Evolutionary conservation across 495 filamentous ascomycete genomes (phyloP), one percentile per base, ranked within the genome.

Genomic region (Penicillium egyptiacum): DNA sequence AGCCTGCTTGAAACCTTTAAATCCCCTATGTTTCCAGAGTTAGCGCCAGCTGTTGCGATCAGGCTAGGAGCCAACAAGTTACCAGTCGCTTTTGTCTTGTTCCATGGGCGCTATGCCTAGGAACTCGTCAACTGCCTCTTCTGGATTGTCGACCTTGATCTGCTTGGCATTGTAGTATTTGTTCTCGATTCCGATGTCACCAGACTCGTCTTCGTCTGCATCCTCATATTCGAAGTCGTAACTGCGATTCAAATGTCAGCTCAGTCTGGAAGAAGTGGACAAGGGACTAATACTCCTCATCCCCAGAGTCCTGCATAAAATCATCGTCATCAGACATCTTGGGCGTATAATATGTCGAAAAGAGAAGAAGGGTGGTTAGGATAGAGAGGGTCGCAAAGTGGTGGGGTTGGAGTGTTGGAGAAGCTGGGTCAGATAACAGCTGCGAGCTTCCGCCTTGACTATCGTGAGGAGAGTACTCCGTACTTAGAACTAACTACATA

Each of bases 91-190:
- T 77, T 97, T 97, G 66, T 95, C 90, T 57, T 83, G 73, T 72
- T 98, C 94, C 56, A 96, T 67, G 9, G 84, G 81, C 9, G 90
- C 91, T 59, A 98, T 86, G 8, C 84, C 88, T 20, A 98, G 78
- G 64, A 98, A 98, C 75, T 97, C 93, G 17, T 87, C 86, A 42
- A 98, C 86, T 1, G 94, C 94, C 53, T 89, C 91, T 63, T 96
- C 87, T 3, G 95, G 91, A 58, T 88, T 89, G 53, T 84, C 85
- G 9, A 79, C 81, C 76, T 98, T 98, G 74, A 95, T 87, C 73
- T 96, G 92, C 77, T 98, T 98, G 25, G 94, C 94, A 76, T 96
- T 98, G 81, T 98, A 98, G 77, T 98, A 98, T 76, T 96, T 96
- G 78, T 98, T 98, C 71, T 98, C 95, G 67, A 98, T 92, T 55